A percentile compares a stretch with the other conserved stretches of the same genome.
Evolutionary conservation across 768 basidiomycete genomes (phyloP).

Genomic region (Amyloporia xantha): DNA sequence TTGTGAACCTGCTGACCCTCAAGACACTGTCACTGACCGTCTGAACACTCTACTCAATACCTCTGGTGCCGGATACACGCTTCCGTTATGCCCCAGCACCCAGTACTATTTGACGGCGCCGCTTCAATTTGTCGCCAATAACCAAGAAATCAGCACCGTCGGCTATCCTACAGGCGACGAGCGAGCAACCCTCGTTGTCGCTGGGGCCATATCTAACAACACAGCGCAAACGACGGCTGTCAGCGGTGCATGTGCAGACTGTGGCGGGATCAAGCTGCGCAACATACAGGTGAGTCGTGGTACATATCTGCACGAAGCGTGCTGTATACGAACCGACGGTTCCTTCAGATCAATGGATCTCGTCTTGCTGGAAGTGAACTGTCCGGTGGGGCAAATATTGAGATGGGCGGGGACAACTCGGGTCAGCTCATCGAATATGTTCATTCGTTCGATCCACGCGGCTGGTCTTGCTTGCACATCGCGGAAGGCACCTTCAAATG

Average conservation of each 20-base stretch:
- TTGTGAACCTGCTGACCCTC: slow-evolving; percentile 44
- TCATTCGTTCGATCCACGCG: slow-evolving; percentile 65
- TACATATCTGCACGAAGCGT: too few species aligned
- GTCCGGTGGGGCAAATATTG: slow-evolving; percentile 69
- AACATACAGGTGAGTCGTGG: slow-evolving; percentile 62
- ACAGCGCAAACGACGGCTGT: slow-evolving; percentile 69
- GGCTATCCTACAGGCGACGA: slow-evolving; percentile 65
- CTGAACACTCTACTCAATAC: slow-evolving; percentile 59
- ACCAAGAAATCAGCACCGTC: slow-evolving; percentile 77
- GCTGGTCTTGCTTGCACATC: slow-evolving; percentile 82
- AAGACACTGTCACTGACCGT: slow-evolving; percentile 55
- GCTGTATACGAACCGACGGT: neutral
- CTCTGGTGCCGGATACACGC: slow-evolving; percentile 57
- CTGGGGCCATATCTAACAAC: slow-evolving; percentile 55
- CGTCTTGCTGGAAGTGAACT: slow-evolving; percentile 47
- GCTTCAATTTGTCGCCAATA: slow-evolving; percentile 54
- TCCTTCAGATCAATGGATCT: slow-evolving; percentile 62
- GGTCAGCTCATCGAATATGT: slow-evolving; percentile 75
- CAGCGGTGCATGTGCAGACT: slow-evolving; percentile 55
- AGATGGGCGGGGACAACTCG: slow-evolving; percentile 73
- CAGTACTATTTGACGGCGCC: slow-evolving; percentile 62
- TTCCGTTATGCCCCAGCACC: slow-evolving; percentile 58
- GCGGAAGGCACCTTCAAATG: slow-evolving; percentile 63
- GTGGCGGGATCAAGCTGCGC: slow-evolving; percentile 54
- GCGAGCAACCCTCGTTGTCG: slow-evolving; percentile 65